Evolutionary conservation across 2,329 filamentous ascomycete genomes (phyloP), one percentile per base, ranked within the genome.

Genomic region (Colletotrichum echinochloae): DNA sequence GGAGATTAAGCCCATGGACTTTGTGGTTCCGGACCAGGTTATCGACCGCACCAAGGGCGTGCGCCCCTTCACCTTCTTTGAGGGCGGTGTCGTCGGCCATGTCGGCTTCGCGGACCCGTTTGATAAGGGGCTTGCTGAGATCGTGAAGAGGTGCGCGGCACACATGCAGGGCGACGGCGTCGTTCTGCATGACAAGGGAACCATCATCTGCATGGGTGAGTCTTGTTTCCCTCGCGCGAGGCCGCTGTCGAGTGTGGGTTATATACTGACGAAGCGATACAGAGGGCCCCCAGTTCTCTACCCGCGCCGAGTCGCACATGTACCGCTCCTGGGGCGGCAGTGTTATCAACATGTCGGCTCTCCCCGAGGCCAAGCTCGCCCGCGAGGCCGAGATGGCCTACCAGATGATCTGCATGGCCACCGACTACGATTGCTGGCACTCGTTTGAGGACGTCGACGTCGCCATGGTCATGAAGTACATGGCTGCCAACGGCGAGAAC

Each of bases 361-460:
- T 99, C 20, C 96, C 96, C 26, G 96, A 99, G 84, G 93, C 95
- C 60, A 99, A 99, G 87, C 90, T 99, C 26, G 96, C 96, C 12
- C 91, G 94, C 64, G 96, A 99, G 85, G 96, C 96, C 30, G 96
- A 99, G 85, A 92, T 99, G 76, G 92, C 92, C 44, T 98, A 98
- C 83, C 94, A 97, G 85, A 97, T 98, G 89, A 97, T 99, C 78
- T 97, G 95, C 87, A 99, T 99, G 96, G 94, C 94, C 41, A 99
- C 96, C 35, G 96, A 99, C 85, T 99, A 99, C 81, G 96, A 99
- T 85, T 98, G 95, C 89, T 99, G 96, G 96, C 92, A 95, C 79
- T 90, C 88, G 26, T 88, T 88, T 59, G 92, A 90, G 68, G 93
- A 93, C 74, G 96, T 99, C 73, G 95, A 94, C 72, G 96, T 99